Conservation (phyloP, 2,329 filamentous ascomycete genomes). For the Dactylellina sp. region DNA sequence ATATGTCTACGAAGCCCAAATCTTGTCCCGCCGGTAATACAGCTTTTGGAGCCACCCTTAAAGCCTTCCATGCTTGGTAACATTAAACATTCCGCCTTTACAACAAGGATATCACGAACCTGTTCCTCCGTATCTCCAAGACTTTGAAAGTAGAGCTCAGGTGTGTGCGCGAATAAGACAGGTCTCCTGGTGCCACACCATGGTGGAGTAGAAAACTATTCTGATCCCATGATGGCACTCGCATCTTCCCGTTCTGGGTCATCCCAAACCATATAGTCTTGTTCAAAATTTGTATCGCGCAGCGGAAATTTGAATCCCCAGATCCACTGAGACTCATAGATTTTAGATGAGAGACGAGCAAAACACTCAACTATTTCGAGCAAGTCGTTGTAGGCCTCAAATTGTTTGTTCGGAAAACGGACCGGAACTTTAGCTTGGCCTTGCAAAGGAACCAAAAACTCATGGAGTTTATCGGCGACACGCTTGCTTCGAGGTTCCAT, state of each 20-base stretch:
- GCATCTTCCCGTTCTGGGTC: not conserved
- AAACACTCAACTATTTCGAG: conserved; percentile 29
- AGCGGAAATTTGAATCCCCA: conserved; percentile 17
- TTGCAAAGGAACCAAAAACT: conserved; percentile 18
- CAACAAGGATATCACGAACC: not conserved
- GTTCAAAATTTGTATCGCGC: not conserved
- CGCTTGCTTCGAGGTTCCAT: conserved; percentile 18
- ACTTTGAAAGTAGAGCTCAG: conserved; percentile 7
- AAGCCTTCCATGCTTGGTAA: not conserved
- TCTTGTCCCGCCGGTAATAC: not conserved
- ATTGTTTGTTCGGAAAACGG: too few species aligned
- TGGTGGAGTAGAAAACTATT: conserved; percentile 26
- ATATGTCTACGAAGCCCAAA: conserved; percentile 4
- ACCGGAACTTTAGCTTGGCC: conserved; percentile 10
- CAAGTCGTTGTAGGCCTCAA: conserved; percentile 20
- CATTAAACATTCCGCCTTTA: conserved; percentile 32
- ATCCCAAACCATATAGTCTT: conserved; percentile 25
- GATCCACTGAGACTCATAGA: conserved; percentile 23
- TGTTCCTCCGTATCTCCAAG: not conserved
- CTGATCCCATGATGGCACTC: conserved; percentile 14
- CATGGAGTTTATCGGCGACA: conserved; percentile 26
- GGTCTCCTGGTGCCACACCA: conserved; percentile 15
- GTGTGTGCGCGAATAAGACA: conserved; percentile 25
- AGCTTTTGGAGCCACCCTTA: not conserved
- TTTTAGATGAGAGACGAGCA: conserved; percentile 17